Conservation (phyloP, 805 yeast species). For the Phaffomyces antillensis region DNA sequence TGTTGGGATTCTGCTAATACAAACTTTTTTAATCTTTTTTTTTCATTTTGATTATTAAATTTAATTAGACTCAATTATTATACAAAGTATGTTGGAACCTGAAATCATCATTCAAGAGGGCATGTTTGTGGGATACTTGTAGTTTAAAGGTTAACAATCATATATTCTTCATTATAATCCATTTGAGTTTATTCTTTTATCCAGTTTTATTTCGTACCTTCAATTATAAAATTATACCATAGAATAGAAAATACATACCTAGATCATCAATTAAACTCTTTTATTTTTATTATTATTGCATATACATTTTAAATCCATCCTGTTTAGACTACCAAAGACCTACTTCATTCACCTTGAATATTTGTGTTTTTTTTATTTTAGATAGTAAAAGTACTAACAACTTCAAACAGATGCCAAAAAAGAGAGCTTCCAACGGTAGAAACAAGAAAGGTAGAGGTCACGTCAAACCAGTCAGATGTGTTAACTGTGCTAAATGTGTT, state of each 20-base stretch:
- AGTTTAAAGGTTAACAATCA: too few relatives aligned
- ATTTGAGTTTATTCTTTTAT: too few relatives aligned
- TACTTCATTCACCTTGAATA: neutral
- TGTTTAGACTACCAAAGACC: neutral
- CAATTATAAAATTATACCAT: too few relatives aligned
- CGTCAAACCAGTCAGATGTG: constrained; percentile 99
- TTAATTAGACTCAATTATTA: constrained; percentile 4
- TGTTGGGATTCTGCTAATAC: neutral
- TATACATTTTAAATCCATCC: too few relatives aligned
- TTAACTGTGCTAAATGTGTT: constrained; percentile 99
- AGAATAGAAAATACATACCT: too few relatives aligned
- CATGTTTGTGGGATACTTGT: too few relatives aligned
- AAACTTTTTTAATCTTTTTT: constrained; percentile 1
- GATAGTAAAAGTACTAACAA: constrained; percentile 14
- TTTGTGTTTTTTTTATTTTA: neutral
- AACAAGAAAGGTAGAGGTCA: constrained; percentile 99
- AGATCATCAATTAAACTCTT: too few relatives aligned
- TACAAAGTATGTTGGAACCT: constrained; percentile 5
- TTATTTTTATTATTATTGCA: too few relatives aligned
- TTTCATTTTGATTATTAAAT: neutral
- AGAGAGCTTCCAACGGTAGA: constrained; percentile 99
- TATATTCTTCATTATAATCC: too few relatives aligned
- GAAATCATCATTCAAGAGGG: too few relatives aligned
- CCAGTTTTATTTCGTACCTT: too few relatives aligned
- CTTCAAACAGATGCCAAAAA: constrained; percentile 79